These are phyloP conservation scores for Aquilaria yunnanensis DNA, from an alignment of 345 rosid genomes.

Conservation along the genomic window DNA sequence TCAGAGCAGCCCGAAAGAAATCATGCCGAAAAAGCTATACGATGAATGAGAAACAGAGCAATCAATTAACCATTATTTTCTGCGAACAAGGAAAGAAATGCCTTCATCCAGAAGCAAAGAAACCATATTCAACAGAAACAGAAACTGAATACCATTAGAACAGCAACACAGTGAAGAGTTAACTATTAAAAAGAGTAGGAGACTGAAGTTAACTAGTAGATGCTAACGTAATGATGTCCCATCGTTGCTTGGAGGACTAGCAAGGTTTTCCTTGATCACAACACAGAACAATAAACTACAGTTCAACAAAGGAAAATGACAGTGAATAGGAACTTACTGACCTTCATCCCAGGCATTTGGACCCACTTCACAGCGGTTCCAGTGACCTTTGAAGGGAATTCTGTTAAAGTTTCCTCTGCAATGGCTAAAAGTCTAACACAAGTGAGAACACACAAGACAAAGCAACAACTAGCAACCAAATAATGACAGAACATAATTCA, in stretches of 20 bases:
- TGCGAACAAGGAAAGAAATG: too few species aligned
- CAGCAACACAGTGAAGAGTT: background rate
- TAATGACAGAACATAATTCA: slow-evolving; percentile 9
- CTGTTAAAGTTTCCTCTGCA: slow-evolving; percentile 99
- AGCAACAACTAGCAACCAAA: slow-evolving; percentile 15
- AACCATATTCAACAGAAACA: too few species aligned
- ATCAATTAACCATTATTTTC: too few species aligned
- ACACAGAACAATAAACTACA: slow-evolving; percentile 15
- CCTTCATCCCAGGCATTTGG: slow-evolving; percentile 99
- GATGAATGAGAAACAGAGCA: too few species aligned
- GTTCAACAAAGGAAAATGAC: slow-evolving; percentile 2
- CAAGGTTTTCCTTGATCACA: slow-evolving; percentile 16
- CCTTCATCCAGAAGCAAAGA: too few species aligned
- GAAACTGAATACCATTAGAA: too few species aligned
- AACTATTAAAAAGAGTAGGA: slow-evolving; percentile 8
- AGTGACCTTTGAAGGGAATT: slow-evolving; percentile 99
- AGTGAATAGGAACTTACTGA: slow-evolving; percentile 10
- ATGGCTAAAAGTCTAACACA: slow-evolving; percentile 77
- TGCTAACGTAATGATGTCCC: slow-evolving; percentile 6
- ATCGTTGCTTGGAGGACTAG: slow-evolving; percentile 24
- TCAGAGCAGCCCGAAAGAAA: slow-evolving; percentile 50
- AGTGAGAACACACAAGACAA: slow-evolving; percentile 8
- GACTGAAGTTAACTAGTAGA: background rate
- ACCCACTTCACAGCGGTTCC: slow-evolving; percentile 99
- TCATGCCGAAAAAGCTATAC: too few species aligned